These are phyloP conservation scores for Nicotiana attenuata DNA, from an alignment of 257 asterid genomes.

Conservation along the genomic window DNA sequence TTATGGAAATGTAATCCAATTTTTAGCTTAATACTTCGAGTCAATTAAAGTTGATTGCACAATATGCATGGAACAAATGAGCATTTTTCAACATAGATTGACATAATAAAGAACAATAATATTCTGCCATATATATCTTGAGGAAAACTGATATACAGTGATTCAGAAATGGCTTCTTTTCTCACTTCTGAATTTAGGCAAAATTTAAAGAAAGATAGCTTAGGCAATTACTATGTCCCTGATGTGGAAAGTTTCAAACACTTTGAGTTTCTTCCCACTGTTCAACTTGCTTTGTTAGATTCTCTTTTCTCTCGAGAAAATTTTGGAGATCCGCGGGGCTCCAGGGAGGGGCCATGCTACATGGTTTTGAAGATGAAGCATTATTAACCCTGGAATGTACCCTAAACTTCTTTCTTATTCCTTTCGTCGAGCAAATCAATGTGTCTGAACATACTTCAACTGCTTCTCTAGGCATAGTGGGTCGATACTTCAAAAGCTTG, in stretches of 20 bases:
- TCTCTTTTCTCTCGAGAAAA: constrained; percentile 36
- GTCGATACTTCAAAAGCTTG: constrained; percentile 63
- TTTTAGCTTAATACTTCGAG: neutral
- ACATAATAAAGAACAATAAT: neutral
- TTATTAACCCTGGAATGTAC: constrained; percentile 44
- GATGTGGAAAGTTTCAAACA: neutral
- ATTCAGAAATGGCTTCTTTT: neutral
- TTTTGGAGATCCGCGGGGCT: constrained; percentile 23
- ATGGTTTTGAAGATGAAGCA: constrained; percentile 47
- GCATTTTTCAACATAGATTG: neutral
- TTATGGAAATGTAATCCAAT: neutral
- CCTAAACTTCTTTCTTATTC: constrained; percentile 48
- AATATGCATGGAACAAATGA: neutral
- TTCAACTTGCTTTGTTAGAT: constrained; percentile 36
- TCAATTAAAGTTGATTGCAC: neutral
- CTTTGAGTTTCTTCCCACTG: constrained; percentile 23
- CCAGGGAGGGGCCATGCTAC: constrained; percentile 42
- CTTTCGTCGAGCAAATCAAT: constrained; percentile 53
- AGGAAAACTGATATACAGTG: neutral
- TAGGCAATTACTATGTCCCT: neutral
- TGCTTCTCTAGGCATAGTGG: constrained; percentile 59
- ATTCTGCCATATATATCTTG: neutral
- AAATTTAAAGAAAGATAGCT: neutral
- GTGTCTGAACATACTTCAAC: constrained; percentile 60
- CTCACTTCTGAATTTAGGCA: neutral